A percentile compares a stretch with the other conserved stretches of the same genome.
These are phyloP conservation scores for Exobasidium cylindrosporum DNA, from an alignment of 1,284 basidiomycete genomes.

Conservation along the genomic window DNA sequence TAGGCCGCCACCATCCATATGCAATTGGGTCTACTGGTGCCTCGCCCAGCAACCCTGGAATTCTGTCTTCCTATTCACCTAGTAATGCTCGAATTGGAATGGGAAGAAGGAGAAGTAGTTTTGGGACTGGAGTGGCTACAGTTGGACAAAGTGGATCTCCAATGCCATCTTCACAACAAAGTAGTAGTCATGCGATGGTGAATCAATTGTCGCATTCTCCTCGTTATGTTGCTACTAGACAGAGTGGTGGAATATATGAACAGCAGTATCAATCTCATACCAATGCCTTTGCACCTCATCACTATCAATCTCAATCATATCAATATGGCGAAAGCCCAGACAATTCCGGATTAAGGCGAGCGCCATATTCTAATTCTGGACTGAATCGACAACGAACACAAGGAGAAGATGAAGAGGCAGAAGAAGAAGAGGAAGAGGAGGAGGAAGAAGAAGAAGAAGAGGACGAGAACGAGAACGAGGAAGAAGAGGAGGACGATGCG, in stretches of 20 bases:
- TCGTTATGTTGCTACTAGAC: conserved; percentile 5
- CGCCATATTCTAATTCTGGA: no score
- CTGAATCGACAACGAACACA: background rate
- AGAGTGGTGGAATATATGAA: background rate
- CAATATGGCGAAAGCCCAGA: conserved; percentile 1
- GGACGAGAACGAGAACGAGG: background rate
- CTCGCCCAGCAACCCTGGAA: conserved; percentile 30
- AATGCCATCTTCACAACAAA: background rate
- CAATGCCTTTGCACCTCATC: background rate
- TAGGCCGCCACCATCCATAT: conserved; percentile 37
- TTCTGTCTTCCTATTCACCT: conserved; percentile 29
- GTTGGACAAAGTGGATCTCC: conserved; percentile 3
- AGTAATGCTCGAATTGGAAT: conserved; percentile 24
- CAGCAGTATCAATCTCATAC: background rate
- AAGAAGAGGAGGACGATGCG: background rate
- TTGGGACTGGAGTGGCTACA: conserved; percentile 12
- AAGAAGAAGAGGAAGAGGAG: conserved; percentile 17
- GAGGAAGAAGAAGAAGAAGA: conserved; percentile 15
- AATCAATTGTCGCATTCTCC: conserved; percentile 6
- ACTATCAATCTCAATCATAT: background rate
- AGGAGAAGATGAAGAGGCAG: background rate
- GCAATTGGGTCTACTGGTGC: conserved; percentile 34
- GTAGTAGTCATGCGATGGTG: background rate
- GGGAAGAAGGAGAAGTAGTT: conserved; percentile 28
- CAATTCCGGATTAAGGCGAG: background rate